A percentile compares a stretch with the other conserved stretches of the same genome.
phyloP scores from a whole-genome alignment of 2,329 filamentous ascomycete species.

The Colletotrichum phormii region DNA sequence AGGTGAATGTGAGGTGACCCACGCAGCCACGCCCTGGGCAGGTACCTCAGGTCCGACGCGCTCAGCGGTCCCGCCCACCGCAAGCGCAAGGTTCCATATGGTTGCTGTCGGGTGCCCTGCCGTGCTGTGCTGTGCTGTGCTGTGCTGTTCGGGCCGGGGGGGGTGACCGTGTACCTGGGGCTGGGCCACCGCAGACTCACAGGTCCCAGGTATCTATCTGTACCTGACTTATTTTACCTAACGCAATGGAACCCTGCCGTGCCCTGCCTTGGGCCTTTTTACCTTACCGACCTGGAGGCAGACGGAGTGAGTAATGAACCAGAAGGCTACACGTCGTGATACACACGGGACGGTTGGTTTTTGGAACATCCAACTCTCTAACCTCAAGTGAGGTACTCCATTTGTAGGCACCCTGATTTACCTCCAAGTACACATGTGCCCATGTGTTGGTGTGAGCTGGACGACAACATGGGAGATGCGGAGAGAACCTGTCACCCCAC shows the following conservation, averaged over 20 bases:
- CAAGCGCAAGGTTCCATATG: not conserved
- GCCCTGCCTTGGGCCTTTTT: not conserved
- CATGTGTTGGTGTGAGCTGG: not conserved
- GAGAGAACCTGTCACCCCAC: not conserved
- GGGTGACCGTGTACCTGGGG: constrained; percentile 30
- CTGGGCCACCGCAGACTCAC: not conserved
- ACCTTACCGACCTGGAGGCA: not conserved
- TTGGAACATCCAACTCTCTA: too few species aligned
- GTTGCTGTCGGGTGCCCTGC: not conserved
- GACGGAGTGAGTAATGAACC: not conserved
- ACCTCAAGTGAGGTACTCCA: not conserved
- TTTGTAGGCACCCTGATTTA: not conserved
- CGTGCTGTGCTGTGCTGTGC: constrained; percentile 7
- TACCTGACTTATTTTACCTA: not conserved
- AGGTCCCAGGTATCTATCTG: not conserved
- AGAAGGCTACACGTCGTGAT: not conserved
- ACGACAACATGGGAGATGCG: not conserved
- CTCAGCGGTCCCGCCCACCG: not conserved
- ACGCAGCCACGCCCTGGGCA: not conserved
- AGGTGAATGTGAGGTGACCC: not conserved
- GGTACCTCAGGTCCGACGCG: not conserved
- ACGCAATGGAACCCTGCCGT: not conserved
- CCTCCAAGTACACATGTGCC: too few species aligned
- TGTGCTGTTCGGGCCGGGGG: not conserved
- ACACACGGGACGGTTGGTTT: too few species aligned